phyloP scores from a whole-genome alignment of 495 filamentous ascomycete species.

The Darksidea phi region DNA sequence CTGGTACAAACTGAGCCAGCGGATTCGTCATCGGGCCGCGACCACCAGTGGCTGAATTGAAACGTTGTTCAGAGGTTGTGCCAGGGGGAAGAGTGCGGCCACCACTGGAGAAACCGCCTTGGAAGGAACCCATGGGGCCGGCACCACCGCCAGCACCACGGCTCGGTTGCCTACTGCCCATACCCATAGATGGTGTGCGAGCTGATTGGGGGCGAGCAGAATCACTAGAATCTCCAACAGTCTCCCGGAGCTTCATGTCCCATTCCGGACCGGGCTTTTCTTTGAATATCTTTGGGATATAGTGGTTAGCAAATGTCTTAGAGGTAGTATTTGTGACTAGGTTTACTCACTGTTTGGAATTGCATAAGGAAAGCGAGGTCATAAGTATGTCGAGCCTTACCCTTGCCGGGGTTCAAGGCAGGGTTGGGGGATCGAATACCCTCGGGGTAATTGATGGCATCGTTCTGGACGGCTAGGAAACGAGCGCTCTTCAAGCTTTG shows the following conservation, averaged over 20 bases:
- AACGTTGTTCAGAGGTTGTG: slow-evolving; percentile 66
- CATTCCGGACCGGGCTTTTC: slow-evolving; percentile 94
- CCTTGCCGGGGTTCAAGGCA: slow-evolving; percentile 74
- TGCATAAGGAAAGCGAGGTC: slow-evolving; percentile 95
- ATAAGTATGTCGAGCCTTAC: slow-evolving; percentile 77
- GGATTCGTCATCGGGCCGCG: slow-evolving; percentile 54
- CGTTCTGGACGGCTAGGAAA: slow-evolving; percentile 68
- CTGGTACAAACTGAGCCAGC: slow-evolving; percentile 48
- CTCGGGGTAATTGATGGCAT: slow-evolving; percentile 66
- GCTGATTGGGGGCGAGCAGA: slow-evolving; percentile 60
- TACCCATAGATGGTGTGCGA: slow-evolving; percentile 55
- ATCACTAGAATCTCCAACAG: slow-evolving; percentile 72
- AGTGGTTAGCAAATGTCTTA: no score
- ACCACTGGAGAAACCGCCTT: slow-evolving; percentile 37
- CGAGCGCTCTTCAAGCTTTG: slow-evolving; percentile 86
- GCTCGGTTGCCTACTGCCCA: slow-evolving; percentile 50
- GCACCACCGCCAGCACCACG: slow-evolving; percentile 45
- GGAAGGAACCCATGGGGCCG: slow-evolving; percentile 71
- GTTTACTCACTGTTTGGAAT: slow-evolving; percentile 74
- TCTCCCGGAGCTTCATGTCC: slow-evolving; percentile 77
- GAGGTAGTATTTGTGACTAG: no score
- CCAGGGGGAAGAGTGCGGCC: slow-evolving; percentile 62
- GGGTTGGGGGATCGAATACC: slow-evolving; percentile 85
- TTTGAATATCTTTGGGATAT: slow-evolving; percentile 84
- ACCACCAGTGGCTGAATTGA: slow-evolving; percentile 48